Conservation (phyloP, 2,329 filamentous ascomycete genomes). For the Monosporascus sp. region DNA sequence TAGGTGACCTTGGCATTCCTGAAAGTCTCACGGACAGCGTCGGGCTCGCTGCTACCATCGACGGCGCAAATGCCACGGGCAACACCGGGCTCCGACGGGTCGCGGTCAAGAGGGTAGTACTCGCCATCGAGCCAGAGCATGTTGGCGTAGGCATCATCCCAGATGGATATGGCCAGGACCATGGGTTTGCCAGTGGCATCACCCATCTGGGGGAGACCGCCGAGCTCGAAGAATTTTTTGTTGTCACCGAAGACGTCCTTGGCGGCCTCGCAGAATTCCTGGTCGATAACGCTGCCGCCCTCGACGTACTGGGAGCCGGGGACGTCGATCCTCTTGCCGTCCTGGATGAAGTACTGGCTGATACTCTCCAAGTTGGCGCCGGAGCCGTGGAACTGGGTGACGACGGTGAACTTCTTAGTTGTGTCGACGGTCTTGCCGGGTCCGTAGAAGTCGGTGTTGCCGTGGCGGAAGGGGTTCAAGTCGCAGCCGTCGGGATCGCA, state of each 20-base stretch:
- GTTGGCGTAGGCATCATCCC: constrained; percentile 51
- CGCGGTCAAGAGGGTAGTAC: constrained; percentile 39
- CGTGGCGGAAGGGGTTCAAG: constrained; percentile 58
- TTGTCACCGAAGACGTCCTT: constrained; percentile 47
- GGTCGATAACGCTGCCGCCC: constrained; percentile 36
- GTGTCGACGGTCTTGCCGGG: constrained; percentile 49
- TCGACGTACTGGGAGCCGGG: constrained; percentile 28
- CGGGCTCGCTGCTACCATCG: constrained; percentile 37
- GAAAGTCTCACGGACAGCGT: constrained; percentile 31
- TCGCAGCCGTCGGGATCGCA: constrained; percentile 61
- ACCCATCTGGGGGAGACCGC: constrained; percentile 47
- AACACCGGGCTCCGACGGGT: constrained; percentile 33
- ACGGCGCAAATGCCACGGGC: constrained; percentile 40
- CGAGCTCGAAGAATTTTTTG: constrained; percentile 41
- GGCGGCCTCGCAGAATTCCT: constrained; percentile 47
- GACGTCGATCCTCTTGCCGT: constrained; percentile 42
- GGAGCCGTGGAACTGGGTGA: constrained; percentile 52
- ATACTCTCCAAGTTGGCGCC: constrained; percentile 44
- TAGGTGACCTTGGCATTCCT: constrained; percentile 36
- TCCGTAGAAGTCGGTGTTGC: constrained; percentile 53
- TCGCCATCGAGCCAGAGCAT: constrained; percentile 62
- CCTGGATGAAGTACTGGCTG: constrained; percentile 52
- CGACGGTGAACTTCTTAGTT: constrained; percentile 48
- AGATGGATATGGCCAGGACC: constrained; percentile 55
- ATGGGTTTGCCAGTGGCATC: constrained; percentile 47